Conservation (phyloP, 176 grass and related monocot genomes). For the Aegilops bicornis region DNA sequence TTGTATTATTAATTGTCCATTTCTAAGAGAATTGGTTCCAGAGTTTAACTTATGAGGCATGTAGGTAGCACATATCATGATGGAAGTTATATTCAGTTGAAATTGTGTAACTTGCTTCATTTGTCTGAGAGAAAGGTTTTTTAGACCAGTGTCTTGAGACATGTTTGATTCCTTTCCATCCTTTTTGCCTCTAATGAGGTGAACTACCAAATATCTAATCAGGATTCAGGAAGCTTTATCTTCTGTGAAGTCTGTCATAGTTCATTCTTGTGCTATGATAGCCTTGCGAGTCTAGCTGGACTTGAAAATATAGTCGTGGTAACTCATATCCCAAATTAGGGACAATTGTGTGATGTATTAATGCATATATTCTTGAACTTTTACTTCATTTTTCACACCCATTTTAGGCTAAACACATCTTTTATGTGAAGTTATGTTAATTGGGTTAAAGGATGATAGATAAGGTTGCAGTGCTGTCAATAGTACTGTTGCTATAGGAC, state of each 20-base stretch:
- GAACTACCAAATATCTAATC: constrained; percentile 13
- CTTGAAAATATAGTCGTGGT: not conserved
- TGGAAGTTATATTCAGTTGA: not conserved
- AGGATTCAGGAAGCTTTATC: constrained; percentile 12
- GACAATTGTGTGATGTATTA: not conserved
- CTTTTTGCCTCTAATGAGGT: not conserved
- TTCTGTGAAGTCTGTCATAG: not conserved
- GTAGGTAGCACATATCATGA: constrained; percentile 1
- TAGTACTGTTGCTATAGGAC: not conserved
- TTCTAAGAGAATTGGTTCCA: not conserved
- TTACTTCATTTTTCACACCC: not conserved
- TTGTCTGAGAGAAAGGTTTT: constrained; percentile 8
- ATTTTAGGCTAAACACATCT: constrained; percentile 8
- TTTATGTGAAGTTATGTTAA: not conserved
- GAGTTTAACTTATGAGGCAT: not conserved
- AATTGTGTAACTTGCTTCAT: constrained; percentile 15
- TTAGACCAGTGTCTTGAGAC: not conserved
- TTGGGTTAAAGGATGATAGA: constrained; percentile 11
- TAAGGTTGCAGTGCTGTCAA: not conserved
- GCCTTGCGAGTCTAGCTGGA: not conserved
- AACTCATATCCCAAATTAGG: not conserved
- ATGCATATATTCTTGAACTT: not conserved
- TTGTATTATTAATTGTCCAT: constrained; percentile 12
- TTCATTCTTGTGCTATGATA: not conserved
- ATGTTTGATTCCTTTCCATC: constrained; percentile 8